Evolutionary conservation across 1,284 basidiomycete species (phyloP).

Genomic region (Cryptococcus maquisensis): DNA sequence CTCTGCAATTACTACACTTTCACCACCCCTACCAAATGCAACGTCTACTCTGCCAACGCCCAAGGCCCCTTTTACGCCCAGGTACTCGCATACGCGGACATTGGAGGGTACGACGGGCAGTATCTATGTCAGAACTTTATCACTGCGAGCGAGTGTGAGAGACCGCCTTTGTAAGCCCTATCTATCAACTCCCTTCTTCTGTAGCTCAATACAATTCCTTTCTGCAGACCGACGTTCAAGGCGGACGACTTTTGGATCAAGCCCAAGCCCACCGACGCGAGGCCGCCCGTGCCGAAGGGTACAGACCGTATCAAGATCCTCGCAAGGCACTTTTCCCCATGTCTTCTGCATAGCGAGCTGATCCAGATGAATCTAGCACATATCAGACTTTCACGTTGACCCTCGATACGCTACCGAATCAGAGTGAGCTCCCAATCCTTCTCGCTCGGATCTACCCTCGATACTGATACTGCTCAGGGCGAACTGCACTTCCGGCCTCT

Average conservation of each 20-base stretch:
- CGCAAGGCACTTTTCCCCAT: slow-evolving; percentile 7
- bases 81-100: slow-evolving; percentile 62
- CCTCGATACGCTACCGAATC: slow-evolving; percentile 69
- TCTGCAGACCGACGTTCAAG: slow-evolving; percentile 51
- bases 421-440: slow-evolving; percentile 47
- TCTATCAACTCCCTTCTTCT: no score
- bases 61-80: slow-evolving; percentile 63
- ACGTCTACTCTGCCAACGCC: slow-evolving; percentile 53
- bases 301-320: slow-evolving; percentile 62
- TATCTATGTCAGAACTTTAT: slow-evolving; percentile 61
- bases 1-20: slow-evolving; percentile 62
- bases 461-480: slow-evolving; percentile 41
- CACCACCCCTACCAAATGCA: slow-evolving; percentile 53
- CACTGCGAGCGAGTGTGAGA: slow-evolving; percentile 50
- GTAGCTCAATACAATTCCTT: background rate
- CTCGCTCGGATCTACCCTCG: background rate
- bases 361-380: no score
- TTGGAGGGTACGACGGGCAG: slow-evolving; percentile 62
- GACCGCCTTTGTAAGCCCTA: slow-evolving; percentile 50
- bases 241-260: slow-evolving; percentile 59
- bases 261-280: slow-evolving; percentile 65
- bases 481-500: slow-evolving; percentile 66
- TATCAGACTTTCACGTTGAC: slow-evolving; percentile 75
- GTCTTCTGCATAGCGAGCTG: no score
- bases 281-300: slow-evolving; percentile 55